Evolutionary conservation across 1,284 basidiomycete species (phyloP).

Genomic region (Apiotrichum mycotoxinovorans): DNA sequence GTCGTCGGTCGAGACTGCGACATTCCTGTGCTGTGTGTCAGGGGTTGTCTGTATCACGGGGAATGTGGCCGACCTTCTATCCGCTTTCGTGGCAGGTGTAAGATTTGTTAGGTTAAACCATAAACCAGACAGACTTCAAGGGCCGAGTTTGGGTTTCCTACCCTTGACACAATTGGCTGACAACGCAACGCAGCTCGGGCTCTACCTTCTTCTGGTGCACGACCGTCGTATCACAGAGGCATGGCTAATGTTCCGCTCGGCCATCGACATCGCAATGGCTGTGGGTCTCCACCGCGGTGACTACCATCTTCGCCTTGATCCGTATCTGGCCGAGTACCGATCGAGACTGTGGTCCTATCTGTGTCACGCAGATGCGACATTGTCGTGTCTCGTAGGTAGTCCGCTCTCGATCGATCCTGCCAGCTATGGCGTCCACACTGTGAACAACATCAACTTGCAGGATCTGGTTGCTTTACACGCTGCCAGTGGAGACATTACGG

Average conservation of each 20-base stretch:
- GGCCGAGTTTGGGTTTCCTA: no score
- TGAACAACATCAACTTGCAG: slow-evolving; percentile 74
- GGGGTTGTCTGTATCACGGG: no score
- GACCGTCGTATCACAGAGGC: slow-evolving; percentile 60
- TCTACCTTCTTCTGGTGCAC: slow-evolving; percentile 72
- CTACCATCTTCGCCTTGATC: slow-evolving; percentile 60
- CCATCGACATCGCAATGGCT: slow-evolving; percentile 83
- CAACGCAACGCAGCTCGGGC: slow-evolving; percentile 64
- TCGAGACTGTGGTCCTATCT: slow-evolving; percentile 89
- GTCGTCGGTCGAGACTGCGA: no score
- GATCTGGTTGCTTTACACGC: slow-evolving; percentile 39
- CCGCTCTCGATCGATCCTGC: slow-evolving; percentile 59
- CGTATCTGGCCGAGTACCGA: slow-evolving; percentile 76
- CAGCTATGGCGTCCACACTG: slow-evolving; percentile 50
- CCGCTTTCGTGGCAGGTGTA: no score
- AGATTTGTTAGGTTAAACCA: no score
- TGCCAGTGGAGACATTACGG: background rate
- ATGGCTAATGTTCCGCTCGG: slow-evolving; percentile 88
- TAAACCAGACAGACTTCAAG: no score
- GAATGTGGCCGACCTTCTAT: no score
- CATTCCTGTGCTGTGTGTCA: no score
- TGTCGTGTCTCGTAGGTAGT: slow-evolving; percentile 83
- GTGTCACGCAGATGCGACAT: slow-evolving; percentile 80
- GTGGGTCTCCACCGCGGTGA: slow-evolving; percentile 88
- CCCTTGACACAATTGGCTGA: no score